These are phyloP conservation scores for Populus pruinosa DNA, from an alignment of 345 rosid species.

Conservation along the genomic window DNA sequence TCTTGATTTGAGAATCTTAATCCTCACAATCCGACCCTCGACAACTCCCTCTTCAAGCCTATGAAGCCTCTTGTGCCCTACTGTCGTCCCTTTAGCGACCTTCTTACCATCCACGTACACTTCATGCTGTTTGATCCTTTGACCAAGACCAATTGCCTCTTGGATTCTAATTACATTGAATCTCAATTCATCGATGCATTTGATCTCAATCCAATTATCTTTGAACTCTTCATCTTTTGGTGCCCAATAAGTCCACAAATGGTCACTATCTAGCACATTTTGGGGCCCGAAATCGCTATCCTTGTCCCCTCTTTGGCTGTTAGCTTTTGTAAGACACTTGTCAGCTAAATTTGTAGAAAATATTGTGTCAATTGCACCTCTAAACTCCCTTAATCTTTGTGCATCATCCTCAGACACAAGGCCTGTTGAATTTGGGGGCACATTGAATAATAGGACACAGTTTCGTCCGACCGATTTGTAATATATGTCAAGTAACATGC, in stretches of 20 bases:
- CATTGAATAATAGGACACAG: slow-evolving; percentile 57
- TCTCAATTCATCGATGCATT: slow-evolving; percentile 26
- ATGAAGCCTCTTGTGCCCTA: slow-evolving; percentile 63
- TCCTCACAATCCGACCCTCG: slow-evolving; percentile 39
- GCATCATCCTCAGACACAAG: slow-evolving; percentile 51
- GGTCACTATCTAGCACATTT: slow-evolving; percentile 51
- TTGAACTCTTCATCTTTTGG: slow-evolving; percentile 27
- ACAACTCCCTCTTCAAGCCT: slow-evolving; percentile 36
- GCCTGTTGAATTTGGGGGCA: slow-evolving; percentile 69
- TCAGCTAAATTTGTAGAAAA: slow-evolving; percentile 49
- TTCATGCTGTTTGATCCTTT: slow-evolving; percentile 52
- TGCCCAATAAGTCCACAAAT: slow-evolving; percentile 70
- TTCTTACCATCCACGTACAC: slow-evolving; percentile 50
- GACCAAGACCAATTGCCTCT: slow-evolving; percentile 71
- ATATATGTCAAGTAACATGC: slow-evolving; percentile 51
- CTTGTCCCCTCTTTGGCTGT: slow-evolving; percentile 57
- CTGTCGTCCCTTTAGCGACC: slow-evolving; percentile 52
- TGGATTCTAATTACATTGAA: slow-evolving; percentile 67
- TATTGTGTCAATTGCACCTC: slow-evolving; percentile 41
- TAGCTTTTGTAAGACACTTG: slow-evolving; percentile 35
- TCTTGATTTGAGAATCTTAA: slow-evolving; percentile 39
- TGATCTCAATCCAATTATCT: slow-evolving; percentile 50
- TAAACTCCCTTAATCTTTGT: slow-evolving; percentile 39
- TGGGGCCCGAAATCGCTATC: slow-evolving; percentile 54
- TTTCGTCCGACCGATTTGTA: slow-evolving; percentile 68